Percentiles rank a stretch among this genome's conserved stretches.
Evolutionary conservation across 129 eudicot genomes (phyloP).

Genomic region (Pittosporum tobira): DNA sequence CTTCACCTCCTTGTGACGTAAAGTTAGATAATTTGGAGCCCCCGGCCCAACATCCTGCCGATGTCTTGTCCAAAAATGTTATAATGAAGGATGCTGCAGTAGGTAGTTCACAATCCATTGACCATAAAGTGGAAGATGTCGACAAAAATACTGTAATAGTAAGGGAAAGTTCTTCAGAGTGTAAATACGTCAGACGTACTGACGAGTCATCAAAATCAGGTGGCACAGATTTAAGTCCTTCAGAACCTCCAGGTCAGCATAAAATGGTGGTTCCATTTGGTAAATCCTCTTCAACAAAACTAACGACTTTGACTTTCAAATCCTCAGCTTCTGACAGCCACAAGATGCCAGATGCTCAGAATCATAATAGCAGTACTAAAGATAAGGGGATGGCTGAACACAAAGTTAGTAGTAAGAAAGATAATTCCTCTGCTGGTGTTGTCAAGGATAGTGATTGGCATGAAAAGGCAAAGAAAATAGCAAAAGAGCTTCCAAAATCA

Average conservation of each 20-base stretch:
- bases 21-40: constrained; percentile 28
- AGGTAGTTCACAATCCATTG: constrained; percentile 16
- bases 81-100: constrained; percentile 21
- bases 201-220: constrained; percentile 27
- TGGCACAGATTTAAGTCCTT: constrained; percentile 19
- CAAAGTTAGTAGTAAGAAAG: constrained; percentile 33
- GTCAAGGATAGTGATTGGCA: constrained; percentile 31
- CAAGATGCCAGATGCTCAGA: constrained; percentile 22
- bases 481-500: constrained; percentile 49
- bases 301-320: constrained; percentile 23
- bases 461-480: constrained; percentile 40
- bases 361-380: constrained; percentile 21
- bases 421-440: constrained; percentile 17
- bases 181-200: constrained; percentile 23
- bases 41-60: constrained; percentile 14
- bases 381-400: constrained; percentile 24
- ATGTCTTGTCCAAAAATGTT: constrained; percentile 19
- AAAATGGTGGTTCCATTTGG: constrained; percentile 45
- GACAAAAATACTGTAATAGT: constrained; percentile 23
- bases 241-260: constrained; percentile 33
- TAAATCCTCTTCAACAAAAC: constrained; percentile 36
- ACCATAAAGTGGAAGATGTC: constrained; percentile 22
- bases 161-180: constrained; percentile 22
- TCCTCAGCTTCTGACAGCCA: constrained; percentile 33
- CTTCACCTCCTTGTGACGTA: constrained; percentile 19